These are phyloP conservation scores for Inga laurina DNA, from an alignment of 306 rosid species.

Conservation along the genomic window DNA sequence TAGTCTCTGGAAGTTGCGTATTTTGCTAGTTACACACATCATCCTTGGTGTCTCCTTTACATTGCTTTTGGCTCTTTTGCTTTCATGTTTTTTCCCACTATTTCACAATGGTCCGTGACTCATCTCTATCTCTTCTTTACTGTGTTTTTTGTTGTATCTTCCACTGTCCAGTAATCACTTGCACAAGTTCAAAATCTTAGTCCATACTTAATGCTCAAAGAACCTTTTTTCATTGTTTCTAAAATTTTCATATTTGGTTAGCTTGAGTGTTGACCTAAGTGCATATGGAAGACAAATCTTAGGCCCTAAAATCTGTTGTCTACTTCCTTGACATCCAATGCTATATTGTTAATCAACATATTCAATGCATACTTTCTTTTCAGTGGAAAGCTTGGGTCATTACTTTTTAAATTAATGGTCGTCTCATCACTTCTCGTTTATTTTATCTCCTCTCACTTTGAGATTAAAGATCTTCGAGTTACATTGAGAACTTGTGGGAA, in stretches of 20 bases:
- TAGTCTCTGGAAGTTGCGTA: background rate
- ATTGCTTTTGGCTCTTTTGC: background rate
- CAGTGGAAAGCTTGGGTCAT: background rate
- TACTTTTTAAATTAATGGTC: background rate
- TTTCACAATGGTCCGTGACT: background rate
- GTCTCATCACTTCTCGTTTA: background rate
- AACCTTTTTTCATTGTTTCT: background rate
- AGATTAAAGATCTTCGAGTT: conserved; percentile 2
- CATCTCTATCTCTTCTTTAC: background rate
- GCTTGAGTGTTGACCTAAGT: background rate
- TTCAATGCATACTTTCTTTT: conserved; percentile 6
- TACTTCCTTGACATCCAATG: background rate
- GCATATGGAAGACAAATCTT: background rate
- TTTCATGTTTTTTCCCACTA: background rate
- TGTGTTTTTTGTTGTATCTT: background rate
- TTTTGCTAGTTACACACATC: background rate
- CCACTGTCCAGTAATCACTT: background rate
- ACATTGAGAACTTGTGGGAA: conserved; percentile 17
- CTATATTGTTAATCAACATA: background rate
- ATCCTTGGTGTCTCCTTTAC: background rate
- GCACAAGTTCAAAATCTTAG: background rate
- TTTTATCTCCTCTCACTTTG: background rate
- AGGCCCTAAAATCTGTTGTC: conserved; percentile 7
- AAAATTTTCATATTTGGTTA: background rate
- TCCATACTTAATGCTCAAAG: conserved; percentile 3